phyloP scores from a whole-genome alignment of 352 stramenopile genomes.

The Globisporangium spinosum region DNA sequence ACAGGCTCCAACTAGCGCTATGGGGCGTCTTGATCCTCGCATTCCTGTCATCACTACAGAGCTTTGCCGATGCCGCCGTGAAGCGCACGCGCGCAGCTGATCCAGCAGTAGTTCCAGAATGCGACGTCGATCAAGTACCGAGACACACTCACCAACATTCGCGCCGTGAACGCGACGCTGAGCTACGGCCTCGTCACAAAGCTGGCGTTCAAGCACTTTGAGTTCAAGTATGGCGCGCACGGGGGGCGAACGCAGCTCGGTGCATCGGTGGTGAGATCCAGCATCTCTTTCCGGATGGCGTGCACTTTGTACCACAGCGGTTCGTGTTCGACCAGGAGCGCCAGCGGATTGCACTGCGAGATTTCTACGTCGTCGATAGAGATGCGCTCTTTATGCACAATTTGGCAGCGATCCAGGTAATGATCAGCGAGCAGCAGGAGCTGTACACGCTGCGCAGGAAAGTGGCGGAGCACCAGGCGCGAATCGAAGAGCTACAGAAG shows the following conservation, averaged over 20 bases:
- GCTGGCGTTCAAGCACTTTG: constrained; percentile 57
- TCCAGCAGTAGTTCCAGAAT: constrained; percentile 13
- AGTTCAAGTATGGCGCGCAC: constrained; percentile 82
- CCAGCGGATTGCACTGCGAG: constrained; percentile 63
- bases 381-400: constrained; percentile 91
- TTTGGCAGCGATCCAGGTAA: constrained; percentile 84
- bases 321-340: constrained; percentile 47
- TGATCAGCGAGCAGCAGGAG: constrained; percentile 45
- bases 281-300: constrained; percentile 58
- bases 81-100: constrained; percentile 17
- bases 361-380: constrained; percentile 88
- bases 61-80: not conserved
- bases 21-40: not conserved
- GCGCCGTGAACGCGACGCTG: constrained; percentile 37
- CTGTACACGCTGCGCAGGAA: constrained; percentile 29
- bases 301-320: constrained; percentile 61
- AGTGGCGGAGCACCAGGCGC: constrained; percentile 29
- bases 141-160: constrained; percentile 46
- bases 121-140: constrained; percentile 28
- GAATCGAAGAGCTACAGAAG: constrained; percentile 37
- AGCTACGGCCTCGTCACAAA: constrained; percentile 47
- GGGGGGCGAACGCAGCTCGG: constrained; percentile 60
- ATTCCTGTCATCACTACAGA: not conserved
- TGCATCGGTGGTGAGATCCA: constrained; percentile 58
- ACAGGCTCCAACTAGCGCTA: not conserved